Base-by-base conservation (phyloP, 768 basidiomycete species). In the Dacryopinax spathularia region DNA sequence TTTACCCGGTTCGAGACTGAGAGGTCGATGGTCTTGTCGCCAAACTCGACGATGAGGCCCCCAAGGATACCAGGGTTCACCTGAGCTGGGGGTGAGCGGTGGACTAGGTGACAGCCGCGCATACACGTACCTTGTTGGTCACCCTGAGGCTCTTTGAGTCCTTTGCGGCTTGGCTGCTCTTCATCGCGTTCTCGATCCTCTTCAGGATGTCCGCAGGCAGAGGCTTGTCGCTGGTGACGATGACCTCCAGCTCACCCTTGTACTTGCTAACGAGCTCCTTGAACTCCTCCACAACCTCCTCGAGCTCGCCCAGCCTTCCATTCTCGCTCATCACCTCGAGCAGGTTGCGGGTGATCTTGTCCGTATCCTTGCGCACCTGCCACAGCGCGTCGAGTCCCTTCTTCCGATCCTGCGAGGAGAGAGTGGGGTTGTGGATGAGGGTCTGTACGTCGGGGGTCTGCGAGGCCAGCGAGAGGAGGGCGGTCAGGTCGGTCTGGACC, bases 1-100 rank as follows among this genome's bases (percentile, higher is more conserved):
- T 86, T 95, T 70, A 98, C 91, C 62, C 91, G 89, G 34, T 91
- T 91, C 60, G 85, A 86, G 63, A 95, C 93, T 69, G 91, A 94
- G 65, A 98, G 82, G 77, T 99, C 96, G 70, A 99, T 88, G 62
- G 91, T 92, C 81, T 95, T 95, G 80, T 97, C 96, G 67, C 93
- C 95, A 72, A 99, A 92, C 77, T 99, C 96, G 60, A 99, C 87
- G 65, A 97, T 81, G 65, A 98, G 75, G 60, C 96, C 96, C 64
- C 95, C 96, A 66, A 98, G 77, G 64, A 97, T 79, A n/a, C 84
- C 77, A 43, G 92, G 85, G 79, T 97, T 93, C 71, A 97, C 88
- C 92, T 95, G 65, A 33, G 66, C 34, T 62, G 20, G 4, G 6
- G 7, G 25, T 60, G 6, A 60, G 33, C 12, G 34, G 5, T 15